A percentile compares a stretch with the other conserved stretches of the same genome.
These are phyloP conservation scores for Apiospora koreana DNA, from an alignment of 2,329 filamentous ascomycete genomes.

Conservation along the genomic window DNA sequence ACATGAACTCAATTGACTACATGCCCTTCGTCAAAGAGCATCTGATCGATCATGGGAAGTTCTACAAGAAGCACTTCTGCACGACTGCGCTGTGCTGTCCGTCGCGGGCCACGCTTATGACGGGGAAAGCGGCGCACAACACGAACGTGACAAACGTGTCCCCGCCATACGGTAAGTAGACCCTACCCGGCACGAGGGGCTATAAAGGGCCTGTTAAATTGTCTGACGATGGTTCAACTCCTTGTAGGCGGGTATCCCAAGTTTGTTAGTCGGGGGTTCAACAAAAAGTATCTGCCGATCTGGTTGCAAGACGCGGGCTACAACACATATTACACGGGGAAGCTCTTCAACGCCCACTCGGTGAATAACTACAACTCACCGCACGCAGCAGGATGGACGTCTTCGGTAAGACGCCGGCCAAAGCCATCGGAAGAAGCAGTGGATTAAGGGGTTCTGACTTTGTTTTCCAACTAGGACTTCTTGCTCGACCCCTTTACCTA, in stretches of 20 bases:
- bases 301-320: conserved; percentile 61
- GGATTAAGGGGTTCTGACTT: neutral
- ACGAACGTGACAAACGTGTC: conserved; percentile 59
- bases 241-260: conserved; percentile 51
- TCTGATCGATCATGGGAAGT: conserved; percentile 52
- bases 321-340: conserved; percentile 59
- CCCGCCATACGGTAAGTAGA: conserved; percentile 51
- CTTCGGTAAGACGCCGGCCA: neutral
- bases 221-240: neutral
- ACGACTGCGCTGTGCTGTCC: conserved; percentile 60
- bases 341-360: conserved; percentile 56
- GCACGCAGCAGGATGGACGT: conserved; percentile 41
- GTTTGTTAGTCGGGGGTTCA: conserved; percentile 52
- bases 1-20: conserved; percentile 56
- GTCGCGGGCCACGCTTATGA: conserved; percentile 58
- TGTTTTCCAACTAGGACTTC: conserved; percentile 44
- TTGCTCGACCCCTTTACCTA: conserved; percentile 69
- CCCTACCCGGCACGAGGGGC: conserved; percentile 11
- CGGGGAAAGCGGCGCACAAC: conserved; percentile 61
- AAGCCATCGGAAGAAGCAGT: conserved; percentile 49
- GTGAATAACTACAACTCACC: conserved; percentile 44
- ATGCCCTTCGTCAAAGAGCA: conserved; percentile 53
- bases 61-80: conserved; percentile 57
- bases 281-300: conserved; percentile 56
- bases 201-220: neutral